Conservation (phyloP, 108 stramenopile species). For the Nitzschia putrida region DNA sequence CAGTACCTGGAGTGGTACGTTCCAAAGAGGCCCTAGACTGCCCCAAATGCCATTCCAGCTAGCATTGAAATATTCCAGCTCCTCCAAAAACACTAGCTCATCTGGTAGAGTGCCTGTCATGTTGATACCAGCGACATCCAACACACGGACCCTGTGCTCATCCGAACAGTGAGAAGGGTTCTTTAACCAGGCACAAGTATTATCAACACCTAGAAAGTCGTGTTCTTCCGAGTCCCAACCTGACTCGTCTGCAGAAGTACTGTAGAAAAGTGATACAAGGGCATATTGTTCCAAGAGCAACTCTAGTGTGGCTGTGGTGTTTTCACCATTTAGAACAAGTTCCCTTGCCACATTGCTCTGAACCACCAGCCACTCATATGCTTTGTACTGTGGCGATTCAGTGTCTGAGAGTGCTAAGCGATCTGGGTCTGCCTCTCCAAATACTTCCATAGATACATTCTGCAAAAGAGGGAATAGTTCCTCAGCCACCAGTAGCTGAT, state of each 20-base stretch:
- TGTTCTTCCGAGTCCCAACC: background rate
- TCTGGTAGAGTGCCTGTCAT: background rate
- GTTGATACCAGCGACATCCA: background rate
- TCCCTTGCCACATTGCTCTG: background rate
- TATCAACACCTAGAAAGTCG: background rate
- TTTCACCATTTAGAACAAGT: background rate
- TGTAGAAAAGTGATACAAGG: background rate
- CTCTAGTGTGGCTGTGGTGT: background rate
- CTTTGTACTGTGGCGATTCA: background rate
- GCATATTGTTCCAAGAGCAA: background rate
- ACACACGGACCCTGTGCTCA: background rate
- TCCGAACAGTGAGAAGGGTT: background rate
- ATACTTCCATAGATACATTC: background rate
- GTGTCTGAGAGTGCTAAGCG: background rate
- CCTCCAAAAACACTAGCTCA: background rate
- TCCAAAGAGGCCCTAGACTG: background rate
- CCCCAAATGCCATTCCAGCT: background rate
- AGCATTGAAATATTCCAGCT: background rate
- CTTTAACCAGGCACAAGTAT: background rate
- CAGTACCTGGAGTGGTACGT: background rate
- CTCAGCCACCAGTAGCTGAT: background rate
- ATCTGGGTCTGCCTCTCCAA: background rate
- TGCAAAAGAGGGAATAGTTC: background rate
- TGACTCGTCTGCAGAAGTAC: background rate
- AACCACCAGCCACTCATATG: background rate